phyloP scores from a whole-genome alignment of 2,329 filamentous ascomycete genomes.

The Blastomyces parvus region DNA sequence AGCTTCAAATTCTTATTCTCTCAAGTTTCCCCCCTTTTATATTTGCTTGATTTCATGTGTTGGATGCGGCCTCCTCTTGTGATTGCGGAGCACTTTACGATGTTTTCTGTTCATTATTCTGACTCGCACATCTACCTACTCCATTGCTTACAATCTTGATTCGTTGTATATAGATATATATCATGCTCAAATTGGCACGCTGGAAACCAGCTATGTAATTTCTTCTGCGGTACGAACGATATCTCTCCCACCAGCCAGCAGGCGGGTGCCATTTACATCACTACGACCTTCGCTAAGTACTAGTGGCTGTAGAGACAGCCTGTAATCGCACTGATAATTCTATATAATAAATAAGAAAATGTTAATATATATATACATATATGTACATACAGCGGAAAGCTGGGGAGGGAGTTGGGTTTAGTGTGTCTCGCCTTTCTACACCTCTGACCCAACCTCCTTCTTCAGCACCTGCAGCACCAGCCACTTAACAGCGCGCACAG shows the following conservation, averaged over 20 bases:
- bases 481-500: slow-evolving; percentile 14
- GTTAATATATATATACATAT: background rate
- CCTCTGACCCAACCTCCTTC: slow-evolving; percentile 1
- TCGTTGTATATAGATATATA: background rate
- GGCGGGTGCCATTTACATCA: background rate
- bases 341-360: background rate
- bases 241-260: background rate
- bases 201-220: background rate
- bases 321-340: background rate
- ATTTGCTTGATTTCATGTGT: too few relatives aligned
- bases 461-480: background rate
- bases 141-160: background rate
- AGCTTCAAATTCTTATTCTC: background rate
- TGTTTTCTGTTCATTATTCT: background rate
- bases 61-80: background rate
- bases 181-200: background rate
- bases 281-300: background rate
- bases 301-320: background rate
- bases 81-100: background rate
- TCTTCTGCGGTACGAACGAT: background rate
- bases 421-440: background rate
- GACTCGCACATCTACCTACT: background rate
- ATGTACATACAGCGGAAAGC: background rate
- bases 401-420: too few relatives aligned
- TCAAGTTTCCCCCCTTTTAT: background rate